Conservation (phyloP, 148 eudicot genomes). For the Rhododendron williamsianum region DNA sequence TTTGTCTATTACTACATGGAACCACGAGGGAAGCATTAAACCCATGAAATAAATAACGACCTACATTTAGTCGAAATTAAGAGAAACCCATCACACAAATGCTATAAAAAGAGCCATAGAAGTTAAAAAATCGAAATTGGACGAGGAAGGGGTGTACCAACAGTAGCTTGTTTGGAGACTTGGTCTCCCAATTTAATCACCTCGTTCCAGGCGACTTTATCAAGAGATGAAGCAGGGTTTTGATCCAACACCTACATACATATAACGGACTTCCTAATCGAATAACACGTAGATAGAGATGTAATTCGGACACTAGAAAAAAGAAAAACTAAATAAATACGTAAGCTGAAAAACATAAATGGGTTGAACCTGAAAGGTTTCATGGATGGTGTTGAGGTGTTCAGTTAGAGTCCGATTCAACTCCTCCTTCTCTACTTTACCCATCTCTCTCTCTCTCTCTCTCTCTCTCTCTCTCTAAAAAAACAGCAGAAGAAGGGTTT, state of each 20-base stretch:
- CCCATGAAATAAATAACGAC: background rate
- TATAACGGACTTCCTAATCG: background rate
- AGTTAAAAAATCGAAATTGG: background rate
- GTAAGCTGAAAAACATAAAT: background rate
- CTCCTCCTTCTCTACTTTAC: constrained; percentile 33
- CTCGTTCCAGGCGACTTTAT: constrained; percentile 70
- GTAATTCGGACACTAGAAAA: background rate
- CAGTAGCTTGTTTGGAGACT: constrained; percentile 80
- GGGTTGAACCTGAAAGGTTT: constrained; percentile 40
- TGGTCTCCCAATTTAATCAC: constrained; percentile 70
- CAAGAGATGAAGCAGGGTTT: constrained; percentile 54
- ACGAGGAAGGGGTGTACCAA: constrained; percentile 32
- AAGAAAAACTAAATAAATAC: background rate
- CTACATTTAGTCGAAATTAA: background rate
- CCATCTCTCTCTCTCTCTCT: constrained; percentile 32
- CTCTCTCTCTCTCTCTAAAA: background rate
- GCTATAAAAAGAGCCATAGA: background rate
- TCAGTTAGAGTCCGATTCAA: constrained; percentile 29
- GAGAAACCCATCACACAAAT: background rate
- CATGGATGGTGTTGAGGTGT: constrained; percentile 52
- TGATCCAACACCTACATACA: constrained; percentile 52
- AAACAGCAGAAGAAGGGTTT: constrained; percentile 5
- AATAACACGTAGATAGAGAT: background rate
- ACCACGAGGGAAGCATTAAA: background rate
- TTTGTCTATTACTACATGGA: background rate